Evolutionary conservation across 768 basidiomycete species (phyloP).

Genomic region (Rhodosporidiobolus odoratus): DNA sequence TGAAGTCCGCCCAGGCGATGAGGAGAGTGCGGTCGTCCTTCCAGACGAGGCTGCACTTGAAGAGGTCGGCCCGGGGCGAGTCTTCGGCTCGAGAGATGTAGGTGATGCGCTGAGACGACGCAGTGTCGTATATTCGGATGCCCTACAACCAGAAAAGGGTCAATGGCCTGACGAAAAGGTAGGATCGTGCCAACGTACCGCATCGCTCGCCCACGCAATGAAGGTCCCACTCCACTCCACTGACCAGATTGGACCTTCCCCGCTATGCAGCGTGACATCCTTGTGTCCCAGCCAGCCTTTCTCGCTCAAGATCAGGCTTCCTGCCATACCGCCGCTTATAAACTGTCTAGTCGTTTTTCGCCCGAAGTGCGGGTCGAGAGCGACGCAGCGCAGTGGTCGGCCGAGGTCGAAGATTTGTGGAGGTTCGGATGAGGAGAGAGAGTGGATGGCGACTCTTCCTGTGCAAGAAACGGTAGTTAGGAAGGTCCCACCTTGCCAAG

Average conservation of each 20-base stretch:
- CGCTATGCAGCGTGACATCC: slow-evolving; percentile 66
- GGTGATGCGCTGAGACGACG: slow-evolving; percentile 68
- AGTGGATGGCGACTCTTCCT: slow-evolving; percentile 89
- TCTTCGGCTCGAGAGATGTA: slow-evolving; percentile 76
- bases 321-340: slow-evolving; percentile 87
- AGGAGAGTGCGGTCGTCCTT: slow-evolving; percentile 85
- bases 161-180: background rate
- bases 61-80: slow-evolving; percentile 86
- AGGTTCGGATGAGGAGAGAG: slow-evolving; percentile 62
- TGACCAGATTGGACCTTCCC: slow-evolving; percentile 93
- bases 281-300: slow-evolving; percentile 96
- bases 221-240: slow-evolving; percentile 76
- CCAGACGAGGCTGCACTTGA: slow-evolving; percentile 88
- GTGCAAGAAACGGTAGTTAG: background rate
- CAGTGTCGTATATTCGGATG: slow-evolving; percentile 85
- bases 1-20: slow-evolving; percentile 78
- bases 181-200: slow-evolving; percentile 52
- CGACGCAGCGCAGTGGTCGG: slow-evolving; percentile 81
- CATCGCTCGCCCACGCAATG: slow-evolving; percentile 94
- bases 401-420: slow-evolving; percentile 80
- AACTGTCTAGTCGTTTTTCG: slow-evolving; percentile 70
- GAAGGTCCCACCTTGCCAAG: background rate
- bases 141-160: slow-evolving; percentile 54
- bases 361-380: slow-evolving; percentile 84
- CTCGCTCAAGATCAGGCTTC: slow-evolving; percentile 77